phyloP scores from a whole-genome alignment of 225 moss, liverwort and hornwort species.

The Physcomitrellopsis africana region DNA sequence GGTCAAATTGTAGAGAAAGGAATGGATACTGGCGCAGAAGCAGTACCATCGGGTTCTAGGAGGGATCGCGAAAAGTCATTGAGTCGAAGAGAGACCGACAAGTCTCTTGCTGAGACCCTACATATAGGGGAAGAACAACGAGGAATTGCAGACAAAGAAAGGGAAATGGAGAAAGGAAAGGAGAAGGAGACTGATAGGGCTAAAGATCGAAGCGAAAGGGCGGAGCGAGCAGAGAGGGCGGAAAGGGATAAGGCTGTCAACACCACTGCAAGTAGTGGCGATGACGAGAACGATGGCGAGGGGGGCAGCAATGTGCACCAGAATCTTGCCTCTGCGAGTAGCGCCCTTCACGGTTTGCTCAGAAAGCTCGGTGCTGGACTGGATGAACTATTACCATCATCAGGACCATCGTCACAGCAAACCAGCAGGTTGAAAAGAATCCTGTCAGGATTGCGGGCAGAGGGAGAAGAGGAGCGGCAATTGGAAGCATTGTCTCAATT shows the following conservation, averaged over 20 bases:
- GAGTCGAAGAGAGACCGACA: constrained; percentile 60
- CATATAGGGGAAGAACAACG: constrained; percentile 37
- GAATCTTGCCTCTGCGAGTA: constrained; percentile 94
- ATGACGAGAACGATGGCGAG: constrained; percentile 91
- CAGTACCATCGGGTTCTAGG: constrained; percentile 68
- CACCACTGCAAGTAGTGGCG: constrained; percentile 52
- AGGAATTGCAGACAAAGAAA: constrained; percentile 43
- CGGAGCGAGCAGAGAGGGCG: constrained; percentile 32
- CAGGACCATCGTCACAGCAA: constrained; percentile 90
- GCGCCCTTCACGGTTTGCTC: constrained; percentile 89
- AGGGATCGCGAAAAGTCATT: constrained; percentile 59
- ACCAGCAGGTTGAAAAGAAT: constrained; percentile 96
- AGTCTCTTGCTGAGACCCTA: constrained; percentile 43
- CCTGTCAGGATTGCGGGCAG: constrained; percentile 91
- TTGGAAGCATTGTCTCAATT: constrained; percentile 96
- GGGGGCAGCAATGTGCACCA: constrained; percentile 92
- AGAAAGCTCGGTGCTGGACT: constrained; percentile 96
- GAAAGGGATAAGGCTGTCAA: constrained; percentile 60
- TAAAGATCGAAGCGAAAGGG: constrained; percentile 59
- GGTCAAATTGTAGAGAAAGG: constrained; percentile 33
- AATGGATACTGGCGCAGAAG: constrained; percentile 78
- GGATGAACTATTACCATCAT: constrained; percentile 92
- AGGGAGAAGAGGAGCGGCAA: constrained; percentile 96
- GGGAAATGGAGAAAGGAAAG: constrained; percentile 61
- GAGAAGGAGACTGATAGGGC: constrained; percentile 71